Evolutionary conservation across 768 basidiomycete genomes (phyloP).

Genomic region (Gloeophyllum trabeum): DNA sequence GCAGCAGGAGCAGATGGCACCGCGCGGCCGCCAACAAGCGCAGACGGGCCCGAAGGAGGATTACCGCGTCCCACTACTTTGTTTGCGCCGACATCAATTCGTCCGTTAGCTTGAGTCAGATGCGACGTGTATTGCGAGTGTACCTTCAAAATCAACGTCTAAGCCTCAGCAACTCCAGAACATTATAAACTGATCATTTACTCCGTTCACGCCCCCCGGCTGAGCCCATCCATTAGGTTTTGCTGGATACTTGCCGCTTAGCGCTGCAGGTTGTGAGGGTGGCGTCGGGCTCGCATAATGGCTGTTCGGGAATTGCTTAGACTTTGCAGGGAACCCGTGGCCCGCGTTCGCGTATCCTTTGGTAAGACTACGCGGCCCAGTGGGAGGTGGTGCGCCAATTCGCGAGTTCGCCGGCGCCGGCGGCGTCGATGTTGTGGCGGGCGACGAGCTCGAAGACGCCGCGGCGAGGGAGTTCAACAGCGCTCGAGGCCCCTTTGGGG

Average conservation of each 20-base stretch:
- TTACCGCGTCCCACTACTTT: conserved; percentile 4
- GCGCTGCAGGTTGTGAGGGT: conserved; percentile 18
- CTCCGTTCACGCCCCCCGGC: conserved; percentile 19
- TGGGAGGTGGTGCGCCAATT: conserved; percentile 48
- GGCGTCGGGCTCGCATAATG: conserved; percentile 17
- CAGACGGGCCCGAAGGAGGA: conserved; percentile 14
- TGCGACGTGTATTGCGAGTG: too few species aligned
- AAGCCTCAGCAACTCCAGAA: conserved; percentile 1
- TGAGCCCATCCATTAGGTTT: conserved; percentile 22
- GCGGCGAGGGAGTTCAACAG: conserved; percentile 37
- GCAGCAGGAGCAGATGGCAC: conserved; percentile 24
- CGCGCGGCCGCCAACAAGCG: conserved; percentile 27
- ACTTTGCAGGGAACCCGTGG: conserved; percentile 16
- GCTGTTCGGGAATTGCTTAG: conserved; percentile 36
- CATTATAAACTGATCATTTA: conserved; percentile 9
- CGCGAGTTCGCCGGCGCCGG: conserved; percentile 22
- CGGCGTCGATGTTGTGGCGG: conserved; percentile 22
- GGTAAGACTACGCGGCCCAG: conserved; percentile 51
- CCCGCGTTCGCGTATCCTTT: too few species aligned
- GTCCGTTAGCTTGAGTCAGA: too few species aligned
- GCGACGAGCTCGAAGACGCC: conserved; percentile 17
- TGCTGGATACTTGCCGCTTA: conserved; percentile 12
- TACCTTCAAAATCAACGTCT: background rate
- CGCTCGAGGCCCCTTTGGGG: conserved; percentile 65
- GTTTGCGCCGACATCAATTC: background rate